Percentiles rank a stretch among this genome's conserved stretches.
Evolutionary conservation across 2,329 filamentous ascomycete species (phyloP).

Genomic region (Ceratocystis ficicola): DNA sequence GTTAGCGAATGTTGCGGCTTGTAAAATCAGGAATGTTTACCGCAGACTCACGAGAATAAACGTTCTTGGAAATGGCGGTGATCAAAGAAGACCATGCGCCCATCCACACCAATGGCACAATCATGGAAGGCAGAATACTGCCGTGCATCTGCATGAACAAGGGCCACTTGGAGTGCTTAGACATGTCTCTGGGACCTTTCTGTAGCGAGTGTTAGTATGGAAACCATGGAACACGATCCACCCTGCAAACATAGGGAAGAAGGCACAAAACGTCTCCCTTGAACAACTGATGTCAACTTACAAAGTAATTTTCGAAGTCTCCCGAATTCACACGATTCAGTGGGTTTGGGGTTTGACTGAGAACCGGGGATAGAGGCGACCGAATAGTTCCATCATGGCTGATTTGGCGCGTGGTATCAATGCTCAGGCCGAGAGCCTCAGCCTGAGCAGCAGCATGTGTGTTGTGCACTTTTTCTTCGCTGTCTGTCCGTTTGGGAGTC

Average conservation of each 20-base stretch:
- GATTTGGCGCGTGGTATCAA: constrained; percentile 19
- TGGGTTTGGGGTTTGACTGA: constrained; percentile 20
- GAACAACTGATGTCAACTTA: constrained; percentile 1
- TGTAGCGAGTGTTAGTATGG: background rate
- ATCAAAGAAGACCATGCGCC: constrained; percentile 54
- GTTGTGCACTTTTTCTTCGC: constrained; percentile 14
- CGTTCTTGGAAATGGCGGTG: constrained; percentile 41
- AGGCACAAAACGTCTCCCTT: background rate
- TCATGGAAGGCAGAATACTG: constrained; percentile 61
- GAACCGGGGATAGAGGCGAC: constrained; percentile 18
- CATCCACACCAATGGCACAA: constrained; percentile 53
- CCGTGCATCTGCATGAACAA: constrained; percentile 65
- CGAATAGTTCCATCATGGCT: constrained; percentile 15
- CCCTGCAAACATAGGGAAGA: background rate
- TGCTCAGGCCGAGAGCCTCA: constrained; percentile 17
- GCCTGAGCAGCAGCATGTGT: constrained; percentile 19
- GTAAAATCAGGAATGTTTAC: background rate
- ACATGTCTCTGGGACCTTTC: constrained; percentile 52
- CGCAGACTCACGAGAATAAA: constrained; percentile 25
- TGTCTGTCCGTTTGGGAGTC: constrained; percentile 14
- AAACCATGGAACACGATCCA: background rate
- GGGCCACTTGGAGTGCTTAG: constrained; percentile 65
- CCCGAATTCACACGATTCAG: constrained; percentile 19
- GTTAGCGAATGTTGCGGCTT: constrained; percentile 8
- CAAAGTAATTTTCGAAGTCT: constrained; percentile 24